Evolutionary conservation across 2,329 filamentous ascomycete species (phyloP), one percentile per base, ranked within the genome.

Genomic region (Teratosphaeriaceae sp.): DNA sequence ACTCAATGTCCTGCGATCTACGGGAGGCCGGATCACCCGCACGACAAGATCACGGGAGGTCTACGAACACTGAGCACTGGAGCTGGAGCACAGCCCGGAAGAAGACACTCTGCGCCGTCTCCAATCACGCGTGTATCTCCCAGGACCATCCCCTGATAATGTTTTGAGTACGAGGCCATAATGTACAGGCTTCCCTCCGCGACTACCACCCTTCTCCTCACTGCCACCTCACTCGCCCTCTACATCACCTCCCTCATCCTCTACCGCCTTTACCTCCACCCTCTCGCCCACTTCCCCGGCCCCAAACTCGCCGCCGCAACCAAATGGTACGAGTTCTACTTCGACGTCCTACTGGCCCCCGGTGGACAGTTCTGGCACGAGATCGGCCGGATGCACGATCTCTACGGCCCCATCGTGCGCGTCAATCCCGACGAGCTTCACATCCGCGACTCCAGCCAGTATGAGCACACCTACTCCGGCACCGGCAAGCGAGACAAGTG

Each of bases 351-450:
- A 18, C 41, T 49, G 7, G 30, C 34, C 8, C 37, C 8, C 7
- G 38, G 27, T 19, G 19, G 50, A 34, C 19, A 42, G 29, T 49
- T 9, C 61, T 67, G 20, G 49, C 55, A 12, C 37, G 55, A 31
- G n/a, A 15, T 41, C 18, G 19, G 33, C 8, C 18, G 18, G 7
- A 41, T 67, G 56, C 65, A 68, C 43, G 47, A 58, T 31, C 48
- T 52, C 43, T 67, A 66, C 47, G 65, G 46, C 11, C 66, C 67
- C 12, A 61, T 69, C 38, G 54, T 70, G 27, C 59, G 67, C 40
- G 65, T 68, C 40, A 66, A 60, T 7, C 66, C 66, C 5, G 35
- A 64, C 38, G 65, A 68, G 48, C 45, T 69, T 31, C 66, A 69
- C 42, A 64, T 68, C 49, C 52, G 57, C 23, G 66, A 69, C 48